Evolutionary conservation across 2,329 filamentous ascomycete genomes (phyloP), one percentile per base, ranked within the genome.

Genomic region (Xylariomycetidae sp.): DNA sequence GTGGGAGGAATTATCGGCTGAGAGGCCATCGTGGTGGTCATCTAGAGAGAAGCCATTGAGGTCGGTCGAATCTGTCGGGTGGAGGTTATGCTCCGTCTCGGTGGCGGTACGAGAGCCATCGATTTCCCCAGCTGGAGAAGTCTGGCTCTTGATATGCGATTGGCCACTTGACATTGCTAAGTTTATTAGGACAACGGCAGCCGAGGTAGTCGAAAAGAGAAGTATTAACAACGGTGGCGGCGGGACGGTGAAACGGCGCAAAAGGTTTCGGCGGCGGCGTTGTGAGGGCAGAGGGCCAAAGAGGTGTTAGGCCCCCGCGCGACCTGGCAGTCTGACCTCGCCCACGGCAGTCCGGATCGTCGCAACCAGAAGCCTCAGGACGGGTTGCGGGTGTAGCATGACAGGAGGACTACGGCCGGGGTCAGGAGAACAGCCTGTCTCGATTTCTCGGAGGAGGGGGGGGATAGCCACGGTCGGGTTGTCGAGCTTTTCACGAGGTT

Each of bases 161-260:
- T 59, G 54, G 49, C 50, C 54, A 38, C 56, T 53, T 54, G 64
- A 62, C 65, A 67, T 69, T 49, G 57, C 54, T 55, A 48, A 45
- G 47, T 42, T 48, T 49, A 36, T 35, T 35, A 34, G 38, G n/a
- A n/a, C n/a, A n/a, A n/a, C n/a, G n/a, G n/a, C n/a, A n/a, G n/a
- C n/a, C n/a, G n/a, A n/a, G n/a, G n/a, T n/a, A n/a, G n/a, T n/a
- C n/a, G 40, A 45, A 44, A 44, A 47, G 41, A 45, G 37, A 45
- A 51, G 43, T 39, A 52, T 53, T 44, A 48, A 51, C 47, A 40
- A 36, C 8, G n/a, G 20, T 8, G 49, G 43, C 37, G 42, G 43
- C 27, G 45, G 37, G 44, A 37, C 38, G 33, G 30, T 31, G 27
- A 18, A 32, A 28, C 25, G 34, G 36, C 30, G 37, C 34, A 40